Percentiles rank a stretch among this genome's conserved stretches.
phyloP scores from a whole-genome alignment of 805 yeast species.

The Zygoascus flipseniorum region DNA sequence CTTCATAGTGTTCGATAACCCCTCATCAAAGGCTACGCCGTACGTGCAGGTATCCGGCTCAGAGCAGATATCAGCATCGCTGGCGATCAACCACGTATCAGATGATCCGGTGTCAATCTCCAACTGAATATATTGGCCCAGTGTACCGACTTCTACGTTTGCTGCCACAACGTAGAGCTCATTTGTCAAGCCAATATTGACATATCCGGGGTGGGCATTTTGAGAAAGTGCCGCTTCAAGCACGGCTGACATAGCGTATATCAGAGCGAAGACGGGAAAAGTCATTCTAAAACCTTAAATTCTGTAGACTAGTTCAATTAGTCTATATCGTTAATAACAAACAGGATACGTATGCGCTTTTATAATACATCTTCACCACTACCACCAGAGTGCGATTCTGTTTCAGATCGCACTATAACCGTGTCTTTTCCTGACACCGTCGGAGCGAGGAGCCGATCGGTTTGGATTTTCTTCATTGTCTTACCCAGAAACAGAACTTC shows the following conservation, averaged over 20 bases:
- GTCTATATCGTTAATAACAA: background rate
- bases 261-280: background rate
- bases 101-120: constrained; percentile 44
- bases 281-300: too few relatives aligned
- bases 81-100: constrained; percentile 39
- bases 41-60: constrained; percentile 2
- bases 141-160: constrained; percentile 33
- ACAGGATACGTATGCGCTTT: background rate
- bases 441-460: background rate
- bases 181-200: constrained; percentile 1
- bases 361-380: background rate
- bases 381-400: background rate
- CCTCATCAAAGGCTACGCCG: constrained; percentile 4
- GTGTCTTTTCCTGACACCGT: constrained; percentile 22
- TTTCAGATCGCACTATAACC: constrained; percentile 30
- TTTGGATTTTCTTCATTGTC: constrained; percentile 1
- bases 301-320: too few relatives aligned
- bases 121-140: constrained; percentile 34
- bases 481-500: constrained; percentile 12
- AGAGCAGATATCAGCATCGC: constrained; percentile 8
- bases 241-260: background rate
- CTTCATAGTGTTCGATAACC: constrained; percentile 6
- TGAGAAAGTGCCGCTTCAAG: background rate
- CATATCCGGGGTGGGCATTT: background rate
- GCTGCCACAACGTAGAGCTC: constrained; percentile 10